Evolutionary conservation across 1,284 basidiomycete genomes (phyloP), one percentile per base, ranked within the genome.

Genomic region (Phellopilus nigrolimitatus): DNA sequence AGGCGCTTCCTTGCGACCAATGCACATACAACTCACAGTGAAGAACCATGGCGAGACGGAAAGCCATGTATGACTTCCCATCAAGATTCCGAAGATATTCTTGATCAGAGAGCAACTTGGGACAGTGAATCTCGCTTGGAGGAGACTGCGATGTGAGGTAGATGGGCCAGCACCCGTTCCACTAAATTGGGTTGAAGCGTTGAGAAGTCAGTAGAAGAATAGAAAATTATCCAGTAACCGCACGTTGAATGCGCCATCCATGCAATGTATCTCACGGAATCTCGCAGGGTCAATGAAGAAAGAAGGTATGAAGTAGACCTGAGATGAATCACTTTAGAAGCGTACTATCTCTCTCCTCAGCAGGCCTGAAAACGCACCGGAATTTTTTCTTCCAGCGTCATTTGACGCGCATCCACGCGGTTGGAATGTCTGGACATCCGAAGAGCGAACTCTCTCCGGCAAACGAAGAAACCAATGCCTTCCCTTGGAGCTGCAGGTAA

Each of bases 31-130:
- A 59, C 83, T 85, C 60, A 87, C 84, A 7, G 89, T 91, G 71
- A 84, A 92, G 73, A 92, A 92, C 76, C 78, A 82, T 39, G 86
- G 81, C 10, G 83, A 80, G 19, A 85, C 76, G 19, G 77, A 67
- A n/a, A n/a, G 71, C 73, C 72, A 76, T 75, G 53, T 74, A 75
- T 3, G 63, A 60, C 28, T 63, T 64, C 46, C 64, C 66, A 22
- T 13, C n/a, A 39, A 78, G 60, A 55, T 77, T 71, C 51, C 74
- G 61, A 4, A 62, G 60, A 53, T 85, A 83, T 4, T 70, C 68
- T 41, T 70, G 68, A 7, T 73, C 79, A 9, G 71, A 64, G 3
- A 74, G 75, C 48, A 80, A 67, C 43, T 67, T 69, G 41, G 67
- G 53, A 28, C n/a, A 55, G 54, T 66, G 63, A 19, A 82, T 65